Evolutionary conservation across 2,329 filamentous ascomycete species (phyloP), one percentile per base, ranked within the genome.

Genomic region (Cladorrhinum sp.): DNA sequence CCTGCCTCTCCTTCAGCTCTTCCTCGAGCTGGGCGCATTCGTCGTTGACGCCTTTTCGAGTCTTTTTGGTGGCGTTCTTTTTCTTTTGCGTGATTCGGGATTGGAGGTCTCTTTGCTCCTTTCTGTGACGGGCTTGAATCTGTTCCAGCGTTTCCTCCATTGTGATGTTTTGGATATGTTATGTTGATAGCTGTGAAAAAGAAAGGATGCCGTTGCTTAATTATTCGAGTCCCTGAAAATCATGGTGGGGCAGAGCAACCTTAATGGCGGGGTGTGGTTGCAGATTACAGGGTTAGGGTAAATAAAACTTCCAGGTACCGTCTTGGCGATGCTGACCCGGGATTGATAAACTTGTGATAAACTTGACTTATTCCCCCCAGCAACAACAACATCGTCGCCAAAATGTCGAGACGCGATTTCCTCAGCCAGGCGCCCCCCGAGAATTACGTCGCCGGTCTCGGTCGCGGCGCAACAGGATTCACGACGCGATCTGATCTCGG

Each of bases 401-500:
- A 14, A 33, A 85, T 84, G 82, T 76, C 82, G 55, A 77, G 92
- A 79, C 83, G 85, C 72, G 92, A 97, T 76, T 98, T 98, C 72
- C 77, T 98, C 63, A 93, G 84, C 76, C 92, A 96, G 76, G 88
- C 89, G 64, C 89, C 90, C 59, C 90, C 90, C 12, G 90, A 92
- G 70, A 94, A 93, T 75, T 94, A 94, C 72, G 94, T 99, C 65
- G 95, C 95, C 66, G 95, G 95, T 84, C 87, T 99, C 65, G 95
- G 95, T 77, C 90, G 96, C 82, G 95, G 95, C 78, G 96, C 96
- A 21, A 99, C 95, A 7, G 95, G 96, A 63, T 99, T 99, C 79
- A 98, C 95, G 16, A 99, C 95, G 46, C 87, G 96, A 71, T 98
- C 94, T 60, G 95, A 99, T 83, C 82, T 99, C 61, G 95, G 96